Conservation (phyloP, 73 alveolate genomes). For the Diophrys appendiculata region DNA sequence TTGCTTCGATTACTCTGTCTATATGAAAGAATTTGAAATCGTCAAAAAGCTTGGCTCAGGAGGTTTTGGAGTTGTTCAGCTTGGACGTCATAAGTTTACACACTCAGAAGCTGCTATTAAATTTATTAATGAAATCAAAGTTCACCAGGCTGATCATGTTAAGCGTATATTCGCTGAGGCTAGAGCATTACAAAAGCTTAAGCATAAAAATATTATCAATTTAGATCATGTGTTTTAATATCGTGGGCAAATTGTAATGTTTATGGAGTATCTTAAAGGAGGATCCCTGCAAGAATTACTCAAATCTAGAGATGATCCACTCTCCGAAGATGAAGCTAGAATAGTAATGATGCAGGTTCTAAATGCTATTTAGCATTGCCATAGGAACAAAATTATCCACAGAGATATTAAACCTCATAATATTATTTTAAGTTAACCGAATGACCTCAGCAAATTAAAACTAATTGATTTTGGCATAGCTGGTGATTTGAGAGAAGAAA, state of each 20-base stretch:
- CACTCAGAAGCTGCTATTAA: constrained; percentile 88
- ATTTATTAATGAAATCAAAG: constrained; percentile 59
- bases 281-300: constrained; percentile 71
- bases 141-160: background rate
- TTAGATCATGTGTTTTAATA: constrained; percentile 24
- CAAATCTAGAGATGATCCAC: constrained; percentile 17
- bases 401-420: constrained; percentile 57
- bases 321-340: constrained; percentile 37
- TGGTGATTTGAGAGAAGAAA: constrained; percentile 47
- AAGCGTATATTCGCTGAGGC: background rate
- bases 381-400: constrained; percentile 61
- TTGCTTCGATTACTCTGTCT: background rate
- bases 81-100: constrained; percentile 78
- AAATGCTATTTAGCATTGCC: constrained; percentile 58
- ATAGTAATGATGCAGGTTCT: constrained; percentile 39
- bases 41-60: constrained; percentile 83
- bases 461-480: constrained; percentile 65
- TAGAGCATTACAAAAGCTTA: background rate
- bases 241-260: constrained; percentile 42
- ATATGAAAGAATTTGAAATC: constrained; percentile 22
- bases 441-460: constrained; percentile 37
- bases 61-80: constrained; percentile 86
- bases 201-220: constrained; percentile 14
- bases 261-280: constrained; percentile 89
- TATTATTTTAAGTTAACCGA: constrained; percentile 28